Evolutionary conservation across 495 filamentous ascomycete genomes (phyloP), one percentile per base, ranked within the genome.

Genomic region (Podospora pseudocomata): DNA sequence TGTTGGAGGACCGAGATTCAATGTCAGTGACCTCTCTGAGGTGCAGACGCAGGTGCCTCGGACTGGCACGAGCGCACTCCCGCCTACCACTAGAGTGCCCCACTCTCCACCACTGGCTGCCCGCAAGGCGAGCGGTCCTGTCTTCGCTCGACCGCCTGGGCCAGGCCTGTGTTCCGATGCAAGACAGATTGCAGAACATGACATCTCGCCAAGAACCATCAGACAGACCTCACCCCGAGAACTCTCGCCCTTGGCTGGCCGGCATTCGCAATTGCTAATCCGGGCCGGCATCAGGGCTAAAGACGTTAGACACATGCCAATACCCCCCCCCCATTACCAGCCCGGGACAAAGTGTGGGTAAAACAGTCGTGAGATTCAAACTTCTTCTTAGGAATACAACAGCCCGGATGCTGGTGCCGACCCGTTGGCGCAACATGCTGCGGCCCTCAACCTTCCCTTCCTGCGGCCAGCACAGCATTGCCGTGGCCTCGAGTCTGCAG

Each of bases 71-170:
- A 49, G 39, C 39, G 39, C 39, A 11, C 13, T 49, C 39, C 39
- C 39, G 39, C 39, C 39, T 63, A 23, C 66, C 28, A 63, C 39
- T 49, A 49, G 39, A 49, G 39, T 4, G 39, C 39, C 39, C 39
- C 39, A 49, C 23, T 58, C 19, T 28, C n/a, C 20, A 20, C 39
- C 32, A 49, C 61, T 39, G 60, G 63, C 61, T 71, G 67, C 62
- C 69, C 69, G 68, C 69, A 71, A 71, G 69, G 69, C 69, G 69
- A 71, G 66, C 69, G 69, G 69, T 71, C 69, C 68, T 32, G 62
- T 49, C 39, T 49, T 49, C 15, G 39, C 39, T 49, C 39, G 39
- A 49, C 39, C 39, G 39, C 39, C 39, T 49, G 39, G 39, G 39
- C 39, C 39, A 49, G 39, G 39, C 55, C 55, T 58, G 61, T 68